Evolutionary conservation across 805 yeast species (phyloP).

Genomic region (Monosporozyma yasuniensis): DNA sequence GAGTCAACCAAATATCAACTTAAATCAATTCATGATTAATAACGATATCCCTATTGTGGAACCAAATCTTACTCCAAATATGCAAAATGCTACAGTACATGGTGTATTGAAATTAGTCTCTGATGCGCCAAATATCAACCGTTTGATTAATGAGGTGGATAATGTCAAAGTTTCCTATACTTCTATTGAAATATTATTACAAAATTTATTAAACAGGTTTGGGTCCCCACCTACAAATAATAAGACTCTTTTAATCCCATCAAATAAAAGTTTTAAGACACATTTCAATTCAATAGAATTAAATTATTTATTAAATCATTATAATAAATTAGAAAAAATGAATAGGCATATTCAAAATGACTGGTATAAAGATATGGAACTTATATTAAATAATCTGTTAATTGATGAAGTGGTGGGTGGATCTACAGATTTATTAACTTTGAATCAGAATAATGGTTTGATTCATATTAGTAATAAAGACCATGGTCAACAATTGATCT

Average conservation of each 20-base stretch:
- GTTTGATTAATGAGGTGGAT: conserved; percentile 8
- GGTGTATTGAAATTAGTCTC: conserved; percentile 36
- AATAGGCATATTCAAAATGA: conserved; percentile 5
- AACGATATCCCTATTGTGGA: conserved; percentile 39
- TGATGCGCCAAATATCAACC: conserved; percentile 30
- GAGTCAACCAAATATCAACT: conserved; percentile 6
- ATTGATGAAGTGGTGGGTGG: conserved; percentile 42
- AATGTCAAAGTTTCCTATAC: not conserved
- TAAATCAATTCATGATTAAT: conserved; percentile 5
- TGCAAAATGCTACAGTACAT: conserved; percentile 59
- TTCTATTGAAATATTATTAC: not conserved
- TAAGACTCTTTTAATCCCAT: conserved; percentile 40
- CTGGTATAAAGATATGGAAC: conserved; percentile 17
- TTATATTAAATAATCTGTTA: conserved; percentile 26
- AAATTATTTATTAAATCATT: conserved; percentile 33
- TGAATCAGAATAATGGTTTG: not conserved
- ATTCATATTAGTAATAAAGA: conserved; percentile 18
- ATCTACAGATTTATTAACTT: conserved; percentile 6
- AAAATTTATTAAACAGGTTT: not conserved
- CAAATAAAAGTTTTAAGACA: conserved; percentile 31
- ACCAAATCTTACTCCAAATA: conserved; percentile 47
- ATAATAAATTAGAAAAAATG: conserved; percentile 7
- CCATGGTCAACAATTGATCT: conserved; percentile 29
- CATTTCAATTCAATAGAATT: conserved; percentile 36
- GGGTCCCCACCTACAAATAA: conserved; percentile 10